Evolutionary conservation across 2,329 filamentous ascomycete species (phyloP).

Genomic region (Plectosphaerella plurivora): DNA sequence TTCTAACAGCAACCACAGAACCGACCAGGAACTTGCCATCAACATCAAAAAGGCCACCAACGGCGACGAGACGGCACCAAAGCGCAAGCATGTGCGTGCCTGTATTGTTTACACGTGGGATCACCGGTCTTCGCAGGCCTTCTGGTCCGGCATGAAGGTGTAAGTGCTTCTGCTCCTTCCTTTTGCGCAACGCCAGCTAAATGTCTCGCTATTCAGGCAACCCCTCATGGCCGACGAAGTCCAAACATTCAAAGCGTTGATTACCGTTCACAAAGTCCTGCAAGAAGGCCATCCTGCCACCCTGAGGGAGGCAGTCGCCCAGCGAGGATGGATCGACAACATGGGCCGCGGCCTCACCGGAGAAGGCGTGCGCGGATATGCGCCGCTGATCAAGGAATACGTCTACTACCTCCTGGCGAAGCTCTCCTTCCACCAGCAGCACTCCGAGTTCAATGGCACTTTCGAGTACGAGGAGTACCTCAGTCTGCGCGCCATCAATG

Average conservation of each 20-base stretch:
- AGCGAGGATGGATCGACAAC: slow-evolving; percentile 89
- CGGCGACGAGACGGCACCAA: slow-evolving; percentile 63
- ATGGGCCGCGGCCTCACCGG: slow-evolving; percentile 77
- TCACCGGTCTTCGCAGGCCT: slow-evolving; percentile 89
- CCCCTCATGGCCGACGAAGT: slow-evolving; percentile 98
- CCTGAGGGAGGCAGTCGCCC: slow-evolving; percentile 81
- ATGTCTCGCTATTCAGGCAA: slow-evolving; percentile 55
- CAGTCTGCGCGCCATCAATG: slow-evolving; percentile 95
- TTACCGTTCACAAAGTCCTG: slow-evolving; percentile 94
- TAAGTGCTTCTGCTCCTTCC: slow-evolving; percentile 42
- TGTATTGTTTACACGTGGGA: slow-evolving; percentile 99
- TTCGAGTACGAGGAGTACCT: slow-evolving; percentile 99
- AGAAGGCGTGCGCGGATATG: slow-evolving; percentile 86
- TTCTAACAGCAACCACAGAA: slow-evolving; percentile 35
- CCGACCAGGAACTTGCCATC: slow-evolving; percentile 64
- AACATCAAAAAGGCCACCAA: slow-evolving; percentile 69
- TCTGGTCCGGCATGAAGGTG: slow-evolving; percentile 99
- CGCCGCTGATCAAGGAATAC: slow-evolving; percentile 91
- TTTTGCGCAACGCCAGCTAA: background rate
- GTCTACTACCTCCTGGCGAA: slow-evolving; percentile 94
- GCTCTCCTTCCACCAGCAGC: slow-evolving; percentile 91
- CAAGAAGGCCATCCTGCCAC: slow-evolving; percentile 92
- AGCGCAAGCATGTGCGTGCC: slow-evolving; percentile 91
- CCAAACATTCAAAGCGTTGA: slow-evolving; percentile 97
- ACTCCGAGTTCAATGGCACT: slow-evolving; percentile 96